A percentile compares a stretch with the other conserved stretches of the same genome.
Evolutionary conservation across 1,139 yeast genomes (phyloP).

Genomic region (Barnettozyma hawaiiensis): DNA sequence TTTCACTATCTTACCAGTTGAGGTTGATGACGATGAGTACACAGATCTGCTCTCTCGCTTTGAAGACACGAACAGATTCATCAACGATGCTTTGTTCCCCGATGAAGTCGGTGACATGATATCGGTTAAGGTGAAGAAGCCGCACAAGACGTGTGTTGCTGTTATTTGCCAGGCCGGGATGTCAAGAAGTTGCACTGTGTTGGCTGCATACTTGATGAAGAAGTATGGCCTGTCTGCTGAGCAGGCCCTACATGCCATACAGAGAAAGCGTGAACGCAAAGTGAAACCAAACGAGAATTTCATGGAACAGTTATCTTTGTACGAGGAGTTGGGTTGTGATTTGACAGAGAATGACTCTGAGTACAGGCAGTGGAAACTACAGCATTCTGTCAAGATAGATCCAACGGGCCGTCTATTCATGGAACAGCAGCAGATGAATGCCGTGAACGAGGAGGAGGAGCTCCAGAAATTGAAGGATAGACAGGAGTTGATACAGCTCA

Average conservation of each 20-base stretch:
- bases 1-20: conserved; percentile 56
- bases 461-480: conserved; percentile 25
- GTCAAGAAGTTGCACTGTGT: conserved; percentile 70
- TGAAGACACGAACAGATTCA: conserved; percentile 55
- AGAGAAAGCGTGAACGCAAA: conserved; percentile 45
- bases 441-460: conserved; percentile 18
- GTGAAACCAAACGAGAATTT: conserved; percentile 80
- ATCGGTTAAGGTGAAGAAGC: conserved; percentile 30
- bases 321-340: conserved; percentile 42
- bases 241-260: conserved; percentile 69
- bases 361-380: conserved; percentile 49
- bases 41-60: conserved; percentile 62
- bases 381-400: conserved; percentile 32
- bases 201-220: conserved; percentile 76
- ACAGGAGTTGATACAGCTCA: conserved; percentile 34
- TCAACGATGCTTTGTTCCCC: conserved; percentile 56
- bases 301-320: conserved; percentile 61
- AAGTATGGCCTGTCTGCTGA: conserved; percentile 52
- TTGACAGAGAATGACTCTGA: conserved; percentile 34
- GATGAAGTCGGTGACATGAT: conserved; percentile 28
- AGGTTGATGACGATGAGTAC: conserved; percentile 58
- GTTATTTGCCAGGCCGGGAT: conserved; percentile 85
- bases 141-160: conserved; percentile 44
- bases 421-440: conserved; percentile 27
- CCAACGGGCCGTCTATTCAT: conserved; percentile 30